Base-by-base conservation (phyloP, 225 moss, liverwort and hornwort species). In the Polytrichum formosum region DNA sequence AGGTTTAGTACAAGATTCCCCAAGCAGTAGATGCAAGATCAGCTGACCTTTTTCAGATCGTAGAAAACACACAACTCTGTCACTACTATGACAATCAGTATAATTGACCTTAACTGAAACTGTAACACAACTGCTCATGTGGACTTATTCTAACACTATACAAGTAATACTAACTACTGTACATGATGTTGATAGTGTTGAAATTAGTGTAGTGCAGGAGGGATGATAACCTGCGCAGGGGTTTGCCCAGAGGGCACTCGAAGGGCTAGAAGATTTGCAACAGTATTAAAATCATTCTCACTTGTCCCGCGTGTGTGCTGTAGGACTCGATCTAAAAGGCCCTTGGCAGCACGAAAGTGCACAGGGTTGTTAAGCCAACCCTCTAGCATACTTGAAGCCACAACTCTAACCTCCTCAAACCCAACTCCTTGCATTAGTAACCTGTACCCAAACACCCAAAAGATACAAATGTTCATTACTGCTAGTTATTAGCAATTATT, bases 381-480 rank as follows among this genome's bases (percentile, higher is more conserved):
- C 81, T 99, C 98, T 6, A 99, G 80, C 98, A 99, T 99, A 78
- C 98, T 99, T 72, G 98, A 99, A 75, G 90, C 98, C 62, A 94
- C 92, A 66, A 99, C 98, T 82, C 98, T 85, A 73, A 93, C 98
- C 79, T 99, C 98, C 80, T 94, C 98, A 72, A 92, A 99, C 67
- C 98, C 98, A 82, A 92, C 94, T 68, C 98, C 98, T 91, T 94
- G 98, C 97, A 92, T 90, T 61, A 97, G 86, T 78, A 97, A 84
- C 83, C 96, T 97, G 68, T 55, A 69, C 78, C 69, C 75, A 25
- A 31, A 67, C 20, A 80, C 72, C 70, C 65, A 79, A 67, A 65
- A 58, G 6, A 58, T 58, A 23, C 20, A 21, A 22, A 58, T 58
- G 58, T 58, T 58, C n/a, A 37, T 37, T 13, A 37, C 46, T 46